These are phyloP conservation scores for Castanospermum australe DNA, from an alignment of 306 rosid genomes.

Conservation along the genomic window DNA sequence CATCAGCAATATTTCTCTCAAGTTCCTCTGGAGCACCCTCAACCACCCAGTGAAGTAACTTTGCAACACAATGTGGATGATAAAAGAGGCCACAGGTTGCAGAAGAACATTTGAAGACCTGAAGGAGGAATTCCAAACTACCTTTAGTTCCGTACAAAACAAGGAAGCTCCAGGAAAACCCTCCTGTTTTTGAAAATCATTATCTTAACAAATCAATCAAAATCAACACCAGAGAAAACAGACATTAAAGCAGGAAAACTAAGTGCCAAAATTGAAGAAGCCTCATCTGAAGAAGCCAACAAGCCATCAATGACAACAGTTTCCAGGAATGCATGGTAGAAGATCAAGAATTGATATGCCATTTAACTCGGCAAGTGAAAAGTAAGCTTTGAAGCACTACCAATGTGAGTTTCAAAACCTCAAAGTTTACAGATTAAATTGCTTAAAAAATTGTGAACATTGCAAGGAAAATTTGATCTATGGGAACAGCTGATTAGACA, in stretches of 20 bases:
- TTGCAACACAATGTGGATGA: constrained; percentile 79
- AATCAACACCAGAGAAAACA: not conserved
- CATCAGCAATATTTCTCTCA: constrained; percentile 53
- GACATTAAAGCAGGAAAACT: not conserved
- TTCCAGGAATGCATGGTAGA: not conserved
- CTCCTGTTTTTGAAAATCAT: not conserved
- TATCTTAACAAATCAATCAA: not conserved
- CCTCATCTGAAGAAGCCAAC: not conserved
- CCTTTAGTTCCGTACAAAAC: constrained; percentile 26
- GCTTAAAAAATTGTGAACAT: not conserved
- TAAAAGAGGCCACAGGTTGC: constrained; percentile 95
- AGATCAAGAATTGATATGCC: not conserved
- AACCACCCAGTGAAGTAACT: constrained; percentile 45
- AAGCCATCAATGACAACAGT: not conserved
- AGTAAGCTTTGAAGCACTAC: not conserved
- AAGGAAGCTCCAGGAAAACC: not conserved
- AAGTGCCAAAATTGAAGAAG: not conserved
- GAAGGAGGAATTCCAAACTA: constrained; percentile 23
- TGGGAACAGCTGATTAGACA: not conserved
- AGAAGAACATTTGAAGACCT: constrained; percentile 82
- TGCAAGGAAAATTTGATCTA: not conserved
- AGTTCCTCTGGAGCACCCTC: constrained; percentile 57
- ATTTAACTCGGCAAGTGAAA: not conserved
- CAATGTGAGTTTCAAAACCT: not conserved
- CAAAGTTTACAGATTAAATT: not conserved